Conservation (phyloP, 345 rosid genomes). For the Sonneratia alba region DNA sequence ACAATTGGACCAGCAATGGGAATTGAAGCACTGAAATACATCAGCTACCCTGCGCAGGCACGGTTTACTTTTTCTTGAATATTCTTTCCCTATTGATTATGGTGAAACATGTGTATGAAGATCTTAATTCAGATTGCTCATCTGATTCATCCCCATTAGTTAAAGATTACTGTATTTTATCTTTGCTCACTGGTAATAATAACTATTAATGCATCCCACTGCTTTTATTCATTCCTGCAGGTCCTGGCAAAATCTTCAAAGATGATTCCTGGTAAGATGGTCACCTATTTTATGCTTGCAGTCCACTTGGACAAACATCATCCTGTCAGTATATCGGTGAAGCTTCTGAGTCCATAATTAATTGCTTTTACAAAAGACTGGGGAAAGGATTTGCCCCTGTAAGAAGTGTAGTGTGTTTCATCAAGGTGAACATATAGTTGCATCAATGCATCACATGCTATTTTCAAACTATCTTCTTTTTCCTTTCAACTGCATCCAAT, state of each 20-base stretch:
- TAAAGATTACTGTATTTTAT: not conserved
- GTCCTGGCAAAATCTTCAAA: slow-evolving; percentile 92
- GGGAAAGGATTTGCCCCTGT: not conserved
- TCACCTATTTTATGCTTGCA: not conserved
- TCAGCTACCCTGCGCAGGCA: slow-evolving; percentile 97
- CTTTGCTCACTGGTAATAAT: not conserved
- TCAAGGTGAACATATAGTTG: not conserved
- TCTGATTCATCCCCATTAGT: not conserved
- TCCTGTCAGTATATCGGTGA: not conserved
- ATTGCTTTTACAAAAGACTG: not conserved
- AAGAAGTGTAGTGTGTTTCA: not conserved
- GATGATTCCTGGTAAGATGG: slow-evolving; percentile 80
- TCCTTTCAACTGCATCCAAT: not conserved
- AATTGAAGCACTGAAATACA: slow-evolving; percentile 90
- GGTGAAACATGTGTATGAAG: not conserved
- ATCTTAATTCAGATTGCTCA: not conserved
- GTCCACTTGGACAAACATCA: not conserved
- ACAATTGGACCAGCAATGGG: slow-evolving; percentile 99
- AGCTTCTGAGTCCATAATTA: not conserved
- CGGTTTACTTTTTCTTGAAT: slow-evolving; percentile 7
- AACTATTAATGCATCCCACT: not conserved
- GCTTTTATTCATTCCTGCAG: slow-evolving; percentile 29
- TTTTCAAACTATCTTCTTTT: not conserved
- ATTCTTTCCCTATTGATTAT: not conserved
- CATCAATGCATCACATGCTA: no score